phyloP scores from a whole-genome alignment of 2,329 filamentous ascomycete species.

The Colletotrichum ledebouriae region DNA sequence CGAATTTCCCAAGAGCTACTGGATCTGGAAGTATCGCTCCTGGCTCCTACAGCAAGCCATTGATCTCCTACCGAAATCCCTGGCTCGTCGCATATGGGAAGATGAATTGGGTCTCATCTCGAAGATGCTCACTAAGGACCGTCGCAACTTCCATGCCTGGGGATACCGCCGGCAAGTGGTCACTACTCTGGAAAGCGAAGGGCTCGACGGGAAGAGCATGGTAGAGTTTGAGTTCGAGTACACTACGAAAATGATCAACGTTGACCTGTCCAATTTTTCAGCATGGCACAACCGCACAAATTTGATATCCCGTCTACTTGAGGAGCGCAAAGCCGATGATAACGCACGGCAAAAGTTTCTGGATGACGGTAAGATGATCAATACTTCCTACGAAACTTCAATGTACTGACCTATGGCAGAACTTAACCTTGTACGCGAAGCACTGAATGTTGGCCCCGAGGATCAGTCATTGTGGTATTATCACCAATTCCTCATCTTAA shows the following conservation, averaged over 20 bases:
- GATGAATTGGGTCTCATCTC: conserved; percentile 84
- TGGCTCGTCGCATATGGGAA: conserved; percentile 80
- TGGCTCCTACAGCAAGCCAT: conserved; percentile 86
- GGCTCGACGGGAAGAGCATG: conserved; percentile 71
- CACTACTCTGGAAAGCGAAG: conserved; percentile 75
- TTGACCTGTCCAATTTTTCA: conserved; percentile 94
- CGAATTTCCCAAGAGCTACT: conserved; percentile 96
- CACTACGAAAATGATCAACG: conserved; percentile 87
- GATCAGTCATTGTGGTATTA: conserved; percentile 99
- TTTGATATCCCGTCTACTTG: conserved; percentile 81
- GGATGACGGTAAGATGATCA: conserved; percentile 69
- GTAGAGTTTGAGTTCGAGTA: conserved; percentile 88
- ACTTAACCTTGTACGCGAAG: conserved; percentile 79
- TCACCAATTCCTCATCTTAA: conserved; percentile 87
- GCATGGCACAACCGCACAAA: conserved; percentile 95
- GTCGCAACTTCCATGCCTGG: conserved; percentile 97
- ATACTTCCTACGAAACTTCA: no score
- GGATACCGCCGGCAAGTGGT: conserved; percentile 87
- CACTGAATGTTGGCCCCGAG: conserved; percentile 89
- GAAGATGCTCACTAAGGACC: conserved; percentile 90
- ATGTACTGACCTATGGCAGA: conserved; percentile 61
- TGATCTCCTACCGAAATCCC: conserved; percentile 66
- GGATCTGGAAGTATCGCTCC: conserved; percentile 97
- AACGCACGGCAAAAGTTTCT: conserved; percentile 76
- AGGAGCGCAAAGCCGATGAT: conserved; percentile 76